Evolutionary conservation across 352 stramenopile species (phyloP).

Genomic region (Phytopythium delawarense): DNA sequence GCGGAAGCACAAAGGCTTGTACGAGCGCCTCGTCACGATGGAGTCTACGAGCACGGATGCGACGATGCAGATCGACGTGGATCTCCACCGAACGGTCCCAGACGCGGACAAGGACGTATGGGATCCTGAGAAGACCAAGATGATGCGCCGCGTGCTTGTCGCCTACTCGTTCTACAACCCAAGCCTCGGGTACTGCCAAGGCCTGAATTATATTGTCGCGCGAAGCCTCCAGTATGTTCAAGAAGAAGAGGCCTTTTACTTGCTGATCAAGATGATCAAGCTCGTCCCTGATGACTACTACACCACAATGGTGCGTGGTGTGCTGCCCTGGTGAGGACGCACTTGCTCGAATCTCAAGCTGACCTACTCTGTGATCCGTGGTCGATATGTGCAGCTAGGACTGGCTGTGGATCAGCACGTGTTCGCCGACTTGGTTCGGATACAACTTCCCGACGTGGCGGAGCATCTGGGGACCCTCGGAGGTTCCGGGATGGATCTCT

Average conservation of each 20-base stretch:
- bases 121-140: constrained; percentile 60
- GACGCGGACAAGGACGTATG: constrained; percentile 57
- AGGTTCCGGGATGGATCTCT: constrained; percentile 83
- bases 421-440: constrained; percentile 77
- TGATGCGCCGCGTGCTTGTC: constrained; percentile 80
- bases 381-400: constrained; percentile 40
- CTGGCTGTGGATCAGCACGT: constrained; percentile 87
- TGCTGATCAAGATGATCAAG: constrained; percentile 74
- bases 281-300: constrained; percentile 87
- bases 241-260: constrained; percentile 81
- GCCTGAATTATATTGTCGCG: constrained; percentile 86
- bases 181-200: constrained; percentile 82
- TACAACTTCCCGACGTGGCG: constrained; percentile 68
- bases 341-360: background rate
- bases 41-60: constrained; percentile 62
- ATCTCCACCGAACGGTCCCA: constrained; percentile 71
- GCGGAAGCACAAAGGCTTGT: constrained; percentile 50
- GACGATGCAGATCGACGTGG: constrained; percentile 80
- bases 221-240: constrained; percentile 59
- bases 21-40: constrained; percentile 41
- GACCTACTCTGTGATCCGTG: background rate
- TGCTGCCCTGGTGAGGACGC: background rate
- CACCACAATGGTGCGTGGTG: constrained; percentile 70
- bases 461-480: constrained; percentile 60
- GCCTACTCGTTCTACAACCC: constrained; percentile 83